A percentile compares a stretch with the other conserved stretches of the same genome.
Evolutionary conservation across 768 basidiomycete genomes (phyloP).

Genomic region (Russula virescens): DNA sequence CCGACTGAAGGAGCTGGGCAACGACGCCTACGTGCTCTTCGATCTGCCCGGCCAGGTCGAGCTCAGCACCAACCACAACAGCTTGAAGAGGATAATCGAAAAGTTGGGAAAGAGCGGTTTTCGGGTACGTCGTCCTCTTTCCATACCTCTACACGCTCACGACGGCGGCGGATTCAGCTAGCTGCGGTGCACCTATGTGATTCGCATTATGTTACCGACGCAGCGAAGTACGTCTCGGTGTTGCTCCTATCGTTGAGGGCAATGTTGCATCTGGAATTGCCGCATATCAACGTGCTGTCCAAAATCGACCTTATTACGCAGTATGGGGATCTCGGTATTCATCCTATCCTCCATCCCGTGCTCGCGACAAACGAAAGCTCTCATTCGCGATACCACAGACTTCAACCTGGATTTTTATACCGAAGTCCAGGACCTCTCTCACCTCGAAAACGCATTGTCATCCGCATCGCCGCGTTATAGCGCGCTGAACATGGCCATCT

Average conservation of each 20-base stretch:
- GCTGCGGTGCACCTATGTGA: constrained; percentile 85
- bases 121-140: constrained; percentile 54
- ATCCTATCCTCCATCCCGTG: no score
- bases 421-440: constrained; percentile 91
- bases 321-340: constrained; percentile 86
- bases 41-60: constrained; percentile 98
- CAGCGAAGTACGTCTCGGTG: constrained; percentile 90
- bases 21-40: constrained; percentile 84
- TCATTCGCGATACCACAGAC: constrained; percentile 42
- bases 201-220: constrained; percentile 95
- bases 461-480: constrained; percentile 62
- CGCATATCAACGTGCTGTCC: constrained; percentile 94
- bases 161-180: constrained; percentile 2
- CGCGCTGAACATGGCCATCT: constrained; percentile 82
- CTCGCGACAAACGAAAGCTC: no score
- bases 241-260: constrained; percentile 87
- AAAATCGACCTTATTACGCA: constrained; percentile 89
- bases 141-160: neutral
- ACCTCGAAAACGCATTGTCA: constrained; percentile 72
- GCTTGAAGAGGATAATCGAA: constrained; percentile 66
- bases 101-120: constrained; percentile 70
- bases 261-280: constrained; percentile 98
- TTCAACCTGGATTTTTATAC: constrained; percentile 98
- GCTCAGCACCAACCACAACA: constrained; percentile 91
- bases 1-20: constrained; percentile 54